Percentiles rank a stretch among this genome's conserved stretches.
These are phyloP conservation scores for Candida anglica DNA, from an alignment of 805 yeast species.

Conservation along the genomic window DNA sequence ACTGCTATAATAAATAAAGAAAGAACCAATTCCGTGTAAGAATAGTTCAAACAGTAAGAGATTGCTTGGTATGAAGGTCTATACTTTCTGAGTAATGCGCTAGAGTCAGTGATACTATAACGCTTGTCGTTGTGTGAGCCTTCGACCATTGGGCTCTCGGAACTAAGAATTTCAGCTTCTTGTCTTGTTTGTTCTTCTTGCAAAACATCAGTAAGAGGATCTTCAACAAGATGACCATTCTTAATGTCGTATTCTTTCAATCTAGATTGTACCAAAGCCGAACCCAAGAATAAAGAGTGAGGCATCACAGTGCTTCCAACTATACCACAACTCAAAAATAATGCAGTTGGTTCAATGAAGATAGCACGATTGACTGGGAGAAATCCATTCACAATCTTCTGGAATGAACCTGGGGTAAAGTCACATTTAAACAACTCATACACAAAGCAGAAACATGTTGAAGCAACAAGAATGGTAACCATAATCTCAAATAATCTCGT, in stretches of 20 bases:
- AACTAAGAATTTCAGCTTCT: not conserved
- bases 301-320: constrained; percentile 49
- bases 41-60: constrained; percentile 35
- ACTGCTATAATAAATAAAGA: constrained; percentile 41
- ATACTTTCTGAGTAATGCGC: constrained; percentile 27
- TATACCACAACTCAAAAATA: constrained; percentile 41
- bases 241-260: constrained; percentile 38
- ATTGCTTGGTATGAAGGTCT: constrained; percentile 41
- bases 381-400: constrained; percentile 59
- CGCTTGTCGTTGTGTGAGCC: not conserved
- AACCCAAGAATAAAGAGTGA: constrained; percentile 41
- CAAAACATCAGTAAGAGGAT: not conserved
- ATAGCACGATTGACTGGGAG: constrained; percentile 46
- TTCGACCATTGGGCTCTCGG: not conserved
- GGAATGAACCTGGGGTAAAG: constrained; percentile 49
- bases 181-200: not conserved
- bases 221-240: constrained; percentile 19
- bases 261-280: constrained; percentile 41
- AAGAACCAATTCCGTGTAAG: constrained; percentile 36
- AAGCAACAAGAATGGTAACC: constrained; percentile 65
- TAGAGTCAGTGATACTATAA: constrained; percentile 21
- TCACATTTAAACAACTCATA: constrained; percentile 56
- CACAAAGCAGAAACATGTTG: constrained; percentile 74
- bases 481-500: constrained; percentile 75
- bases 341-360: constrained; percentile 30